Conservation (phyloP, 208 protist species). For the Acanthamoeba royreba region DNA sequence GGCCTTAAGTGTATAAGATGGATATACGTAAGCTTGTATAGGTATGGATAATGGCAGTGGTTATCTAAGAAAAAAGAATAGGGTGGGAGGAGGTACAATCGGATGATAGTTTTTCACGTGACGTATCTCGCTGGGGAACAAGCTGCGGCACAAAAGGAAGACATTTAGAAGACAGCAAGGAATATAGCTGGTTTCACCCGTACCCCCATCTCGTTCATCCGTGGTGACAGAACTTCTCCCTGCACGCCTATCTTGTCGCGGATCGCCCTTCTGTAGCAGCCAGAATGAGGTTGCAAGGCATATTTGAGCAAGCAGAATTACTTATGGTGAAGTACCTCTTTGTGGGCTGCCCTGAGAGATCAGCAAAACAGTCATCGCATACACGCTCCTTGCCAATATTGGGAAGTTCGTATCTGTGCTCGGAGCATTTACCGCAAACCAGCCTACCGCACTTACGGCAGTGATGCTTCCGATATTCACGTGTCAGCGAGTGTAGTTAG, state of each 20-base stretch:
- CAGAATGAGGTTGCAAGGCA: background rate
- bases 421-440: slow-evolving; percentile 16
- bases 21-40: too few relatives aligned
- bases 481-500: background rate
- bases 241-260: background rate
- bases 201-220: background rate
- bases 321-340: background rate
- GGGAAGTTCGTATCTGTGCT: slow-evolving; percentile 32
- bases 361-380: slow-evolving; percentile 37
- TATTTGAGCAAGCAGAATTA: background rate
- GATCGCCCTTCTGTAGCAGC: background rate
- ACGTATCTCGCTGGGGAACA: too few relatives aligned
- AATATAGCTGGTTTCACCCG: too few relatives aligned
- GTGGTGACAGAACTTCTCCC: background rate
- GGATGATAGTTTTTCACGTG: too few relatives aligned
- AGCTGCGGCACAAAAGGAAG: too few relatives aligned
- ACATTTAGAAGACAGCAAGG: too few relatives aligned
- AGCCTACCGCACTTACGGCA: slow-evolving; percentile 40
- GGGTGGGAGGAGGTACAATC: too few relatives aligned
- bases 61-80: too few relatives aligned
- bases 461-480: slow-evolving; percentile 3
- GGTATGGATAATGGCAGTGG: too few relatives aligned
- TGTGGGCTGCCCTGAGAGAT: background rate
- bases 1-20: too few relatives aligned
- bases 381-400: slow-evolving; percentile 49